These are phyloP conservation scores for Pisolithus albus DNA, from an alignment of 768 basidiomycete species.

Conservation along the genomic window DNA sequence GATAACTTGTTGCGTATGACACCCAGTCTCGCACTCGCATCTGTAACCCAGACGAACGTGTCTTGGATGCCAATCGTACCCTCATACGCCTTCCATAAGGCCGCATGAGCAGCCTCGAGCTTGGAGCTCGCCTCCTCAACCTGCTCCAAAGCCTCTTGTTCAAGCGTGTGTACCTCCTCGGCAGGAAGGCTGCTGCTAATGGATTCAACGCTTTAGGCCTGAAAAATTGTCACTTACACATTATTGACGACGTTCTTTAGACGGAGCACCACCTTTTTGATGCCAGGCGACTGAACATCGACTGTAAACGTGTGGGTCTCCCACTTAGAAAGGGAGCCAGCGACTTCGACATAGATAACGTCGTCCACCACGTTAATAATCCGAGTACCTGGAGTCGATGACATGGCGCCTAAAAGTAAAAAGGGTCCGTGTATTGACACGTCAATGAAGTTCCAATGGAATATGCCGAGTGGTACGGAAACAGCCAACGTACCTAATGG, in stretches of 20 bases:
- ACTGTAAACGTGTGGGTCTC: neutral
- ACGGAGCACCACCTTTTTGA: neutral
- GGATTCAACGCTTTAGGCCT: neutral
- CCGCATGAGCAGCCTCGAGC: neutral
- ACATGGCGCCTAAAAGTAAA: neutral
- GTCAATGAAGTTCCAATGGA: neutral
- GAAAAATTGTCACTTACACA: neutral
- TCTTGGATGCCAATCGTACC: neutral
- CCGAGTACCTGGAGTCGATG: neutral
- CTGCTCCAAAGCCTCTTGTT: neutral
- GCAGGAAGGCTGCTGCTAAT: neutral
- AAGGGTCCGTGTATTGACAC: neutral
- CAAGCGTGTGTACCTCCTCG: neutral
- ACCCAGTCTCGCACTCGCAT: neutral
- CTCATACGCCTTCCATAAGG: neutral
- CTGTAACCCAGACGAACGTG: neutral
- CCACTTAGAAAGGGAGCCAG: neutral
- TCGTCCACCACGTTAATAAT: neutral
- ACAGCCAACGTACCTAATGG: too few species aligned
- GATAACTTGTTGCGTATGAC: neutral
- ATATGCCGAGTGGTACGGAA: neutral
- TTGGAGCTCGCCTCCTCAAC: neutral
- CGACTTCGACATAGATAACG: neutral
- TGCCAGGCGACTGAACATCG: too few species aligned
- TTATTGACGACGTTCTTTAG: neutral